Conservation (phyloP, 2,329 filamentous ascomycete genomes). For the Neopestalotiopsis rosae region DNA sequence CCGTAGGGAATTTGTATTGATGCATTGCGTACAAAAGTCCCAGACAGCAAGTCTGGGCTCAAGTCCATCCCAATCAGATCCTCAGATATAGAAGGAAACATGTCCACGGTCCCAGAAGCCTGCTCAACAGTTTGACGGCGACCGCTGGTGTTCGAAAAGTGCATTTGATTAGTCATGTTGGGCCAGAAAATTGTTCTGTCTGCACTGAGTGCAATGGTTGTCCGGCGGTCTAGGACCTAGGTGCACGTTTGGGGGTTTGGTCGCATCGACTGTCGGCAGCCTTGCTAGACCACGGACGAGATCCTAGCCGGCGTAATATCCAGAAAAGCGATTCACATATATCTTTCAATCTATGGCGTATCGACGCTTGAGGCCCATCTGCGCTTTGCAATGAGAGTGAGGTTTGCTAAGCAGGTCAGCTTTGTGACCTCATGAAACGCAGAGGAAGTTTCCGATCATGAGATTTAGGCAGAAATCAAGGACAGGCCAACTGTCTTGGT, state of each 20-base stretch:
- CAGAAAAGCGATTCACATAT: background rate
- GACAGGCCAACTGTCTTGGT: background rate
- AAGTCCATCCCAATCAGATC: slow-evolving; percentile 13
- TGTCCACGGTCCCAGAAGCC: background rate
- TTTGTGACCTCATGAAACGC: background rate
- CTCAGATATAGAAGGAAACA: slow-evolving; percentile 1
- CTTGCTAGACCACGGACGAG: background rate
- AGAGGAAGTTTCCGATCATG: background rate
- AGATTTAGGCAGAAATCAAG: background rate
- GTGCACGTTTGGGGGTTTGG: background rate
- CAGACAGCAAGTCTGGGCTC: background rate
- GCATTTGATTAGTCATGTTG: slow-evolving; percentile 6
- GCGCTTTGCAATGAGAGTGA: background rate
- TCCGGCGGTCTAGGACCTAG: background rate
- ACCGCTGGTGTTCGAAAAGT: background rate
- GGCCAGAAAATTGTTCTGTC: background rate
- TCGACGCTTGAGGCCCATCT: background rate
- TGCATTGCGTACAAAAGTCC: background rate
- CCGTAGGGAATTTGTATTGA: slow-evolving; percentile 9
- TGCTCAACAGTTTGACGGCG: background rate
- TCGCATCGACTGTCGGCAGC: background rate
- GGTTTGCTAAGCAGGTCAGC: background rate
- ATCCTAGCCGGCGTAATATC: background rate
- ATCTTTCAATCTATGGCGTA: background rate
- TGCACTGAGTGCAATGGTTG: background rate